Base-by-base conservation (phyloP, 139 green algal species). In the Protoeuglena noctilucae region DNA sequence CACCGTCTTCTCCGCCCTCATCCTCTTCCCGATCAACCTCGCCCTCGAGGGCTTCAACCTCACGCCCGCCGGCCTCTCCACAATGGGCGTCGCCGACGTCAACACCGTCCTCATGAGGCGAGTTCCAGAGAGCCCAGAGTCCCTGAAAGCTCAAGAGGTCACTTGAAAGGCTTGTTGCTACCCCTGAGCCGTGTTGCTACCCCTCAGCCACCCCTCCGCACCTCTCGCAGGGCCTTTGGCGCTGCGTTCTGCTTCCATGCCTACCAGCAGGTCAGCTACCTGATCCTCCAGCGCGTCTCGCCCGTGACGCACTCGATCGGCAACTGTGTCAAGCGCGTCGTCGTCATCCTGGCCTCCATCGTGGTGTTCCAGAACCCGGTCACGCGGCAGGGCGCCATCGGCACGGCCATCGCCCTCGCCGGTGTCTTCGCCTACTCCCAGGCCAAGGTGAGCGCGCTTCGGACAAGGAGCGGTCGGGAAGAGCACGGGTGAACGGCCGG, bases 221-320 rank as follows among this genome's bases (percentile, higher is more conserved):
- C 85, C 1, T 54, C 68, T 48, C 57, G 56, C 12, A 64, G 70
- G 0, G 22, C 76, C 3, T 23, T 87, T n/a, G n/a, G n/a, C 3
- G 79, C 92, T 1, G 87, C 64, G 21, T 17, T 96, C 28, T 88
- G 75, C 71, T 98, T 98, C 82, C 89, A 98, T 62, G 54, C 76
- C 34, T 98, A 98, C 70, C 89, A 98, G 76, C 85, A 94, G 77
- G 67, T 93, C 52, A 26, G 73, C 2, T 93, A 92, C 74, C 86
- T 93, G 81, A 92, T 93, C 57, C 70, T 93, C 41, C 56, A 72
- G 56, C 67, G 80, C 6, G 88, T 99, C 22, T 81, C 74, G 1
- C 91, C 91, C 1, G 92, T 99, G 26, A 95, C 91, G 12, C 91
- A 99, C 76, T 95, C 86, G 43, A 89, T 98, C 30, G 92, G 92